phyloP scores from a whole-genome alignment of 2,329 filamentous ascomycete genomes.

The Zymoseptoria pseudotritici region DNA sequence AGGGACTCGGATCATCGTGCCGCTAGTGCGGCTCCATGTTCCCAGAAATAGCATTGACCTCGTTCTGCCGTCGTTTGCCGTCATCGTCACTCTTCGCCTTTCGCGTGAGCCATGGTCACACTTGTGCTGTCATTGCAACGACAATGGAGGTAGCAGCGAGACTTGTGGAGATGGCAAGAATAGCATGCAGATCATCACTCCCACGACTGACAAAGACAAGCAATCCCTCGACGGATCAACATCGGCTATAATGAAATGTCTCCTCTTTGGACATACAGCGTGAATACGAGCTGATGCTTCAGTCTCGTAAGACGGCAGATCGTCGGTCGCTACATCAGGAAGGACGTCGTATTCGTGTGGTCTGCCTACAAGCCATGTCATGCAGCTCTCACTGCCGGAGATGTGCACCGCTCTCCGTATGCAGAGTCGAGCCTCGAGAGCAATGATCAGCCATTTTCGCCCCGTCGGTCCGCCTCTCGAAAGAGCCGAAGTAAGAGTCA shows the following conservation, averaged over 20 bases:
- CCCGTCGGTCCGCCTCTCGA: background rate
- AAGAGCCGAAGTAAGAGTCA: background rate
- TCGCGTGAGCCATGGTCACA: background rate
- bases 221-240: background rate
- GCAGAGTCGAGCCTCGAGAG: background rate
- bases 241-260: background rate
- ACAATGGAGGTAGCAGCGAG: background rate
- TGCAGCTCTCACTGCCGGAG: background rate
- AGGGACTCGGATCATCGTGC: background rate
- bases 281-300: background rate
- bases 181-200: background rate
- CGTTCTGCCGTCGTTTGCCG: background rate
- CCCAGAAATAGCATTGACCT: background rate
- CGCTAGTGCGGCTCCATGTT: background rate
- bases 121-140: background rate
- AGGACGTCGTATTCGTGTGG: background rate
- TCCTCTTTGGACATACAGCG: background rate
- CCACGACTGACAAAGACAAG: background rate
- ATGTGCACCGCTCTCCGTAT: background rate
- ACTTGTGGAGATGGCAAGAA: background rate
- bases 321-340: background rate
- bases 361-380: no score
- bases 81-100: background rate
- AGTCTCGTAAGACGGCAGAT: background rate
- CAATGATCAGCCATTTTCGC: no score